A percentile compares a stretch with the other conserved stretches of the same genome.
Conservation (phyloP, 106 monocot species). For the Agapanthus africanus region DNA sequence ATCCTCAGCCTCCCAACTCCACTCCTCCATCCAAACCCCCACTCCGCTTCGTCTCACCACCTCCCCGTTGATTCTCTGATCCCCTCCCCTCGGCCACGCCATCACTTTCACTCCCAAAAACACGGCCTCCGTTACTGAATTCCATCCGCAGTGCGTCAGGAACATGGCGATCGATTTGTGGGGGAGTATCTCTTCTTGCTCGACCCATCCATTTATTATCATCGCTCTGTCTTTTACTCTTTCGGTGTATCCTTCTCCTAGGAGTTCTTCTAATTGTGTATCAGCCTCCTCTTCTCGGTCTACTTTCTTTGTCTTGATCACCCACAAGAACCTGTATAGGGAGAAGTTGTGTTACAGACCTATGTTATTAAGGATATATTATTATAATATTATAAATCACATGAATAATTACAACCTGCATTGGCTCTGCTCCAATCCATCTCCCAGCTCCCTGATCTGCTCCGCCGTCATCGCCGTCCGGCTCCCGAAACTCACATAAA, state of each 20-base stretch:
- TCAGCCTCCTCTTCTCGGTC: constrained; percentile 36
- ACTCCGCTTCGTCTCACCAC: constrained; percentile 30
- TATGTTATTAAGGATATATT: too few species aligned
- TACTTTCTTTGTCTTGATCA: constrained; percentile 40
- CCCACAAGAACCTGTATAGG: constrained; percentile 56
- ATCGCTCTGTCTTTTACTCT: constrained; percentile 42
- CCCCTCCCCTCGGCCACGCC: constrained; percentile 42
- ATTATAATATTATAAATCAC: too few species aligned
- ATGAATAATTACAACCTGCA: too few species aligned
- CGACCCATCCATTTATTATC: constrained; percentile 55
- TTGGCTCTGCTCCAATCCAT: constrained; percentile 50
- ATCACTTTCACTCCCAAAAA: constrained; percentile 33
- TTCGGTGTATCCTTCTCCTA: constrained; percentile 34
- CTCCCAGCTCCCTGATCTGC: constrained; percentile 36
- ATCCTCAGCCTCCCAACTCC: constrained; percentile 48
- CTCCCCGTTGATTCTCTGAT: constrained; percentile 53
- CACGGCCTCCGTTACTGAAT: constrained; percentile 56
- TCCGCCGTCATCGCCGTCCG: constrained; percentile 31
- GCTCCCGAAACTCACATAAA: constrained; percentile 70
- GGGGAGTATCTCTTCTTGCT: constrained; percentile 38
- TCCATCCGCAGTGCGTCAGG: constrained; percentile 72
- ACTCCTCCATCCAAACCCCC: constrained; percentile 48
- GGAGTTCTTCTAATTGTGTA: constrained; percentile 14
- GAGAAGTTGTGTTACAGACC: too few species aligned
- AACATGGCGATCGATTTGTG: constrained; percentile 50